Evolutionary conservation across 2,329 filamentous ascomycete genomes (phyloP), one percentile per base, ranked within the genome.

Genomic region (Myriosclerotinia curreyana): DNA sequence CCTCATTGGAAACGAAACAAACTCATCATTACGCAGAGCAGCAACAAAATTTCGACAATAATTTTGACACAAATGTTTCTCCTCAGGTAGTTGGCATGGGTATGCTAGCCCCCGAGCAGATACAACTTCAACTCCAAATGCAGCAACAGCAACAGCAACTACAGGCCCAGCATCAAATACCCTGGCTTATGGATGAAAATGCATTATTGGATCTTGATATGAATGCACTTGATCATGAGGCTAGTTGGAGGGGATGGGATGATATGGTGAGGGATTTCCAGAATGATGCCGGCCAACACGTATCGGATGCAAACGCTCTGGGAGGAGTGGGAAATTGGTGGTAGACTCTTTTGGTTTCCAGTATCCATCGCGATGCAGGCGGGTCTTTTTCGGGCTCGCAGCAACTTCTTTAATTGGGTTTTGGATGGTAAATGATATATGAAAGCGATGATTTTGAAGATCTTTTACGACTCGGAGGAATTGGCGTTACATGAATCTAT

Each of bases 201-300:
- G 65, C 66, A 3, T 55, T 72, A 46, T 31, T 66, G 34, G 72
- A 75, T 67, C 34, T 74, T 15, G 71, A 74, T 59, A 71, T 75
- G 70, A 67, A 67, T 61, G 69, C 63, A 7, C 31, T 70, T 36
- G 70, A 73, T 42, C 71, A 65, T 1, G 71, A 74, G 20, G 67
- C 69, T 9, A 71, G 68, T 46, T 77, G 74, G 74, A 69, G 72
- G 42, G 71, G 72, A 15, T 76, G 75, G 74, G 74, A 77, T 65
- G 73, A 74, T 68, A 66, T 76, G 44, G 72, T 76, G 1, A 70
- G 71, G 49, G 74, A 76, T 52, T 74, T 74, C 34, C 71, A 73
- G 63, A 65, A 68, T 50, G 68, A 72, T 52, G 53, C 62, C 15
- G 65, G 62, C n/a, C 54, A 64, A 53, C 56, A 49, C 22, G 60